Percentiles rank a stretch among this genome's conserved stretches.
These are phyloP conservation scores for Beta corolliflora DNA, from an alignment of 179 eudicot genomes.

Conservation along the genomic window DNA sequence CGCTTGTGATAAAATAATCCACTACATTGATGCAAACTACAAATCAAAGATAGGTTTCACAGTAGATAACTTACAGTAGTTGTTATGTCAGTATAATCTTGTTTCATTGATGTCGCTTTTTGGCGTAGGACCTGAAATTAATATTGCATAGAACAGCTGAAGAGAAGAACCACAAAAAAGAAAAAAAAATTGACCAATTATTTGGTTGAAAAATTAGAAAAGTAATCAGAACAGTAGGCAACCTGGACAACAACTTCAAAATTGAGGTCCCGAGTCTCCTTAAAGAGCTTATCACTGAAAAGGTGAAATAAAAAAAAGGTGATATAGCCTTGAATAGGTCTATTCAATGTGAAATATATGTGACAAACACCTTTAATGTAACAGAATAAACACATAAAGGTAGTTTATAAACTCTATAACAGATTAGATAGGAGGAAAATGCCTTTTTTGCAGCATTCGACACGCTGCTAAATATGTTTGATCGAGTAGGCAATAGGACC, in stretches of 20 bases:
- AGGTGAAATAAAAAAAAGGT: slow-evolving; percentile 18
- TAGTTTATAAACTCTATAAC: background rate
- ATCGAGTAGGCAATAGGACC: background rate
- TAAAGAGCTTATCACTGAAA: slow-evolving; percentile 88
- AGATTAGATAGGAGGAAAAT: background rate
- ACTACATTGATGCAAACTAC: slow-evolving; percentile 1
- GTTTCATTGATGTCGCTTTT: slow-evolving; percentile 98
- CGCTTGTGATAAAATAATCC: background rate
- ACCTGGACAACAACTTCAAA: slow-evolving; percentile 99
- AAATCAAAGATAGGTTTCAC: background rate
- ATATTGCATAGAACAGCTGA: slow-evolving; percentile 38
- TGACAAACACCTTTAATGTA: background rate
- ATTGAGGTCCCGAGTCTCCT: slow-evolving; percentile 91
- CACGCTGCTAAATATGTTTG: background rate
- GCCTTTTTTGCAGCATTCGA: background rate
- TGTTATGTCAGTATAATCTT: slow-evolving; percentile 86
- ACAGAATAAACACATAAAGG: background rate
- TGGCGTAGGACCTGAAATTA: slow-evolving; percentile 90
- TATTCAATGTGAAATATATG: background rate
- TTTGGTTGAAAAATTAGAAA: background rate
- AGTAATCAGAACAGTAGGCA: slow-evolving; percentile 35
- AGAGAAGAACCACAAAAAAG: slow-evolving; percentile 26
- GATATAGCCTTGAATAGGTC: slow-evolving; percentile 17
- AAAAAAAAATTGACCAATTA: slow-evolving; percentile 2
- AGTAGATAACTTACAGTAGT: slow-evolving; percentile 55